Conservation (phyloP, 2,329 filamentous ascomycete species). For the Alternaria gansuensis region DNA sequence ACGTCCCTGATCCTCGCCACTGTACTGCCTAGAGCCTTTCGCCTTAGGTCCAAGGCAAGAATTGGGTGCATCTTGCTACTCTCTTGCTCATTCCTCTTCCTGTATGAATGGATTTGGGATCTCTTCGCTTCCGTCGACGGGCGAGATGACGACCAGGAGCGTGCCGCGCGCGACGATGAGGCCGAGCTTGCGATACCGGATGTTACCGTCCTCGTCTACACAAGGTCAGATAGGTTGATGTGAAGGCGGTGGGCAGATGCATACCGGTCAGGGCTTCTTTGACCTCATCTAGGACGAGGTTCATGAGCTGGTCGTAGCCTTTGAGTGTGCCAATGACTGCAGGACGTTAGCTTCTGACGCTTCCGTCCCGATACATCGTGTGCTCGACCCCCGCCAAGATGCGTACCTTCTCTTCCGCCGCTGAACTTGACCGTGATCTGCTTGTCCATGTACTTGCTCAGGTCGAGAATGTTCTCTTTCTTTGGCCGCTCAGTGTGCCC, state of each 20-base stretch:
- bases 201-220: slow-evolving; percentile 90
- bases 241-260: slow-evolving; percentile 28
- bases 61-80: neutral
- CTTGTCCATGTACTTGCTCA: slow-evolving; percentile 98
- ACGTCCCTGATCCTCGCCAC: slow-evolving; percentile 1
- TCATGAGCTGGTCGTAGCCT: slow-evolving; percentile 97
- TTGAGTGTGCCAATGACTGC: slow-evolving; percentile 88
- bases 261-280: slow-evolving; percentile 87
- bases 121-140: slow-evolving; percentile 92
- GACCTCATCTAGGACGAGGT: slow-evolving; percentile 93
- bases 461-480: slow-evolving; percentile 98
- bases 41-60: neutral
- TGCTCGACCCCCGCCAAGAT: neutral
- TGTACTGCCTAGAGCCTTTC: neutral
- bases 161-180: slow-evolving; percentile 90
- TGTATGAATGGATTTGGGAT: slow-evolving; percentile 93
- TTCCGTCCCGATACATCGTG: neutral
- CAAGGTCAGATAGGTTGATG: slow-evolving; percentile 5
- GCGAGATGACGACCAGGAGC: slow-evolving; percentile 89
- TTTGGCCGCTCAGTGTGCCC: slow-evolving; percentile 74
- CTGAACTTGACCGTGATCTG: slow-evolving; percentile 95
- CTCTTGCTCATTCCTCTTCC: slow-evolving; percentile 59
- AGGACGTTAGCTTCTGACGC: slow-evolving; percentile 19
- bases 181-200: slow-evolving; percentile 79
- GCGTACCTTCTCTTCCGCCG: slow-evolving; percentile 83